Percentiles rank a stretch among this genome's conserved stretches.
Evolutionary conservation across 2,329 filamentous ascomycete genomes (phyloP).

Genomic region (Ophiostoma montium): DNA sequence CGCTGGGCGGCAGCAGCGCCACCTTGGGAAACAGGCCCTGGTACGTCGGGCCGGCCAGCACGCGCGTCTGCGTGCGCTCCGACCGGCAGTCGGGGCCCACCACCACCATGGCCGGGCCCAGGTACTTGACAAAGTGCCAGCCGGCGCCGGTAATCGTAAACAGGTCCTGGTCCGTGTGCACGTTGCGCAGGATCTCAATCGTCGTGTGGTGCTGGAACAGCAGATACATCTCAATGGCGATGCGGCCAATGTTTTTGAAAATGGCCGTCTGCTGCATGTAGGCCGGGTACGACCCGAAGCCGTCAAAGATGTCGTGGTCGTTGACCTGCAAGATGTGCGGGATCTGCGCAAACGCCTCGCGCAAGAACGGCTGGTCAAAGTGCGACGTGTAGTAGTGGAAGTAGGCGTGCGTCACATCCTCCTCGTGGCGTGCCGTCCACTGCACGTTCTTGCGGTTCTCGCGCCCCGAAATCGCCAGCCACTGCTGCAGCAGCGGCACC

Average conservation of each 20-base stretch:
- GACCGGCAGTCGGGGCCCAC: constrained; percentile 86
- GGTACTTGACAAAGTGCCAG: constrained; percentile 97
- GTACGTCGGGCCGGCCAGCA: constrained; percentile 92
- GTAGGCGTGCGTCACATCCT: constrained; percentile 90
- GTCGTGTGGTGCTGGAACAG: constrained; percentile 98
- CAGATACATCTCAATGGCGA: constrained; percentile 95
- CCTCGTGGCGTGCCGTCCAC: constrained; percentile 90
- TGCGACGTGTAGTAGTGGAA: constrained; percentile 99
- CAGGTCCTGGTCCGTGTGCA: constrained; percentile 75
- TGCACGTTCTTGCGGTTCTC: constrained; percentile 80
- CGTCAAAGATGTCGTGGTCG: constrained; percentile 98
- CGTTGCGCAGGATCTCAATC: constrained; percentile 78
- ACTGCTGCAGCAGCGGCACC: constrained; percentile 83
- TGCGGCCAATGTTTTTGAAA: constrained; percentile 94
- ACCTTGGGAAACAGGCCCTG: constrained; percentile 96
- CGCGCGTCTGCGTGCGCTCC: constrained; percentile 77
- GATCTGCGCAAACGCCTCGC: constrained; percentile 95
- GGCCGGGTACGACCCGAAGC: constrained; percentile 91
- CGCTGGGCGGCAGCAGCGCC: constrained; percentile 73
- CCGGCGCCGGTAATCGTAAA: constrained; percentile 96
- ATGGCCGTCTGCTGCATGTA: constrained; percentile 97
- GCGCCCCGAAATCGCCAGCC: constrained; percentile 84
- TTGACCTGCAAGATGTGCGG: constrained; percentile 87
- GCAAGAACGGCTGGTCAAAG: constrained; percentile 88
- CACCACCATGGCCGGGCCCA: constrained; percentile 80